Evolutionary conservation across 2,329 filamentous ascomycete genomes (phyloP), one percentile per base, ranked within the genome.

Genomic region (Scedosporium minutisporum): DNA sequence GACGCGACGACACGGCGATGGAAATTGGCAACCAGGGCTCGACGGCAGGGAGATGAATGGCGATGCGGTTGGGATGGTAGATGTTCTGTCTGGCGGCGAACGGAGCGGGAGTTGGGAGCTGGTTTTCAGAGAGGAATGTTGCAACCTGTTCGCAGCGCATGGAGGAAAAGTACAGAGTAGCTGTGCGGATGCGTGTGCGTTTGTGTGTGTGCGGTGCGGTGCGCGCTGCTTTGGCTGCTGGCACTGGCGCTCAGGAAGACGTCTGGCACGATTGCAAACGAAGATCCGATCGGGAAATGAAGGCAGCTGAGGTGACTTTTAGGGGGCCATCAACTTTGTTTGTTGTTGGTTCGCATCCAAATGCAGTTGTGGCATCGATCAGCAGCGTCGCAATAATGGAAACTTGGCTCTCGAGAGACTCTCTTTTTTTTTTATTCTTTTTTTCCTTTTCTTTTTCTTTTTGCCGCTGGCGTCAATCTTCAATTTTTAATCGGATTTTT

Each of bases 101-200:
- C 59, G 38, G n/a, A n/a, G 23, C 18, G 29, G 16, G 23, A n/a
- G 25, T 33, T 12, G 42, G 44, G 46, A 44, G 59, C 16, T 44
- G 42, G 10, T 60, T 44, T 53, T 55, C 51, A 55, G 7, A 7
- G 51, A 55, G 51, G 51, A 61, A 53, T 51, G 44, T 53, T 61
- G 59, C 59, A 51, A 53, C 59, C 59, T 61, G 59, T 61, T 53
- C 21, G 23, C 42, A 61, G 46, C 59, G 59, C 59, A 61, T 44
- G 25, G 42, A 51, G 25, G 23, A 29, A 44, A 41, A 16, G 38
- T 25, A 27, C 12, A 18, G 33, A 42, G 42, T 21, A 41, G 57
- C 33, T 41, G 42, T 44, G n/a, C 16, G 57, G 33, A 33, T 27
- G 29, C 41, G 25, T 41, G 14, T 58, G 27, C 57, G 14, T 58